Evolutionary conservation across 129 eudicot species (phyloP), one percentile per base, ranked within the genome.

Genomic region (Heracleum sosnowskyi): DNA sequence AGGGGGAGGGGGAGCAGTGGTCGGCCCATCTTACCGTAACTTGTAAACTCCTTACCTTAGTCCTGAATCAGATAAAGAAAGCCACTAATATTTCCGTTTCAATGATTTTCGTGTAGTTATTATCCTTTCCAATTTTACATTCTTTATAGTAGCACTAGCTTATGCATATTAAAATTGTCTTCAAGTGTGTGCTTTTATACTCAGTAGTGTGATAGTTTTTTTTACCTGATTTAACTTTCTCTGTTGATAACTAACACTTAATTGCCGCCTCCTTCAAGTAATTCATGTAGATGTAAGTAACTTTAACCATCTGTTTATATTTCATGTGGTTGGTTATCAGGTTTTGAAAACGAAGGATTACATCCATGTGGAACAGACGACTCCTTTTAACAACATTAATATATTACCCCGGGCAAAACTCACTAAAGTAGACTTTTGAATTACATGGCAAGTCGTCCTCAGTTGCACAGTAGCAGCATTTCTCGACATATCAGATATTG

Each of bases 291-390:
- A 35, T 0, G 18, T 35, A 69, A 7, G 12, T 5, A 20, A 6
- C 13, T 69, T 36, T 69, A 36, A 69, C 26, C n/a, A 20, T 34
- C 4, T 20, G 13, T 69, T 69, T 33, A 36, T 69, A 49, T 76
- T 36, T 13, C 26, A 29, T 49, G 34, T 41, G 53, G 13, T 41
- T 39, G 45, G 28, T 60, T 78, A 80, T 75, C 89, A 94, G 98
- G 98, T 94, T 73, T 88, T 94, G 66, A 94, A 91, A 83, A 89
- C 98, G 2, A 86, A 88, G 80, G 98, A 94, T 83, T 94, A 91
- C 85, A 83, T 94, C 55, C 96, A 91, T 62, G 97, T 90, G 73
- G 97, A 94, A 69, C 96, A 94, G 81, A 17, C 36, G 12, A 76
- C 69, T 81, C 87, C 97, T 10, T 91, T 75, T 79, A 89, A 81